Conservation (phyloP, 768 basidiomycete species). For the Rubroboletus satanas region DNA sequence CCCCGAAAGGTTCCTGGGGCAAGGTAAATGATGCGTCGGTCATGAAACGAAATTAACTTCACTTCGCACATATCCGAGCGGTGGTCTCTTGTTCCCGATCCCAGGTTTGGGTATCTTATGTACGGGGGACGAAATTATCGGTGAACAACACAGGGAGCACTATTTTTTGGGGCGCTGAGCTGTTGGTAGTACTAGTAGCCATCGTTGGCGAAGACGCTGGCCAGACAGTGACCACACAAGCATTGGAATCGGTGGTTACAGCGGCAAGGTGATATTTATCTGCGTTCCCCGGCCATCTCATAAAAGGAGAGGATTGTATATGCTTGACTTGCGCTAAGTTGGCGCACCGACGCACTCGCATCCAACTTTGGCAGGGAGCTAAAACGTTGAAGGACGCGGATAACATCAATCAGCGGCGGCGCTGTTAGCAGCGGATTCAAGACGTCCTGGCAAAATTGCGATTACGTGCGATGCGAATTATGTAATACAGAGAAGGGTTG, state of each 20-base stretch:
- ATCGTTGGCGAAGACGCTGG: not conserved
- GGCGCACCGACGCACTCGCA: not conserved
- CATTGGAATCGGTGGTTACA: not conserved
- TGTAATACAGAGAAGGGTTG: not conserved
- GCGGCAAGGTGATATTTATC: not conserved
- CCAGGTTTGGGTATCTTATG: not conserved
- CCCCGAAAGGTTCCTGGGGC: not conserved
- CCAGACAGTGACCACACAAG: not conserved
- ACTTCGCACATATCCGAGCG: not conserved
- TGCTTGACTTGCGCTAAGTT: too few species aligned
- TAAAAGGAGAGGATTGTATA: too few species aligned
- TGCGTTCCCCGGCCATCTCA: not conserved
- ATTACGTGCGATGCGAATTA: too few species aligned
- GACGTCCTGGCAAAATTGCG: too few species aligned
- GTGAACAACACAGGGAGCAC: not conserved
- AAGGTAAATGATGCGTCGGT: not conserved
- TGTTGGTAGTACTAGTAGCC: not conserved
- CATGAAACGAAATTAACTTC: not conserved
- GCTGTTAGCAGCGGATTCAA: not conserved
- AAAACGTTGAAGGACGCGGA: not conserved
- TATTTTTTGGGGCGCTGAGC: not conserved
- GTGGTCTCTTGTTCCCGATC: not conserved
- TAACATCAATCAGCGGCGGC: constrained; percentile 18
- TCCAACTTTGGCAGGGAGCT: not conserved
- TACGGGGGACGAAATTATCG: not conserved